Evolutionary conservation across 306 rosid genomes (phyloP).

Genomic region (Lathyrus aphaca): DNA sequence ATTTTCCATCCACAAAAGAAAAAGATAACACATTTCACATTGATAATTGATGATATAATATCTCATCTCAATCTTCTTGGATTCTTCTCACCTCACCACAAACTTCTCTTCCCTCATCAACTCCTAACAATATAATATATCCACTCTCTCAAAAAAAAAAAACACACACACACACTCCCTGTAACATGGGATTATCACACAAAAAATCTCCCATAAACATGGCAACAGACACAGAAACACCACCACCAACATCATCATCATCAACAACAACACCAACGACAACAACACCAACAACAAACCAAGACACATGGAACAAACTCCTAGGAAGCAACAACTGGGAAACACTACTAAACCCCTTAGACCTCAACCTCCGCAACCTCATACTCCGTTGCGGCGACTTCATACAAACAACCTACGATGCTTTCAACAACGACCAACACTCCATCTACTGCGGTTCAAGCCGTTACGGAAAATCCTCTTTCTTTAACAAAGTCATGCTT

Average conservation of each 20-base stretch:
- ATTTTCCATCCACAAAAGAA: background rate
- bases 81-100: constrained; percentile 1
- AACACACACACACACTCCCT: background rate
- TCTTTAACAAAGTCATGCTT: constrained; percentile 63
- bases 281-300: constrained; percentile 15
- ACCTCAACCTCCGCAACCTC: constrained; percentile 55
- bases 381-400: constrained; percentile 73
- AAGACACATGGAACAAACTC: constrained; percentile 50
- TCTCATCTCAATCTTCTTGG: background rate
- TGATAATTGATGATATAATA: background rate
- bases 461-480: constrained; percentile 60
- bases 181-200: background rate
- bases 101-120: background rate
- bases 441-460: constrained; percentile 68
- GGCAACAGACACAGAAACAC: constrained; percentile 15
- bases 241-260: background rate
- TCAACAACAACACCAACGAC: background rate
- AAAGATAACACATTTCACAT: background rate
- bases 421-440: constrained; percentile 71
- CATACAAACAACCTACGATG: constrained; percentile 71
- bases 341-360: constrained; percentile 55
- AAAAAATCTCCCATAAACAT: background rate
- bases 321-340: constrained; percentile 60
- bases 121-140: background rate
- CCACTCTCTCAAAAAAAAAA: background rate